Percentiles rank a stretch among this genome's conserved stretches.
Conservation (phyloP, 2,329 filamentous ascomycete genomes). For the Stachybotrys chlorohalonatus region DNA sequence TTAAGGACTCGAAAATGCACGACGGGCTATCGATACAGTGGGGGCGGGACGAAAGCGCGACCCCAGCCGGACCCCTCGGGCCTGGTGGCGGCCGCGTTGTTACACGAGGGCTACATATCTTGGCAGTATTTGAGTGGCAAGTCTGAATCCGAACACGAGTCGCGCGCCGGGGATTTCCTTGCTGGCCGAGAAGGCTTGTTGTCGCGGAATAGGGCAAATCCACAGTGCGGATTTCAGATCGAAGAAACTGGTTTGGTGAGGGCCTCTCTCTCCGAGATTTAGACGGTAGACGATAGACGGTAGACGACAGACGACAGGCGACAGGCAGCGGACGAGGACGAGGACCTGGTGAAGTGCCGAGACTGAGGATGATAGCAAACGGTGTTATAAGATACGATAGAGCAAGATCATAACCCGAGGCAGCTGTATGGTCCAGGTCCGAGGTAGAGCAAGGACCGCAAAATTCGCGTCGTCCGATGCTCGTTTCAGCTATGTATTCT, state of each 20-base stretch:
- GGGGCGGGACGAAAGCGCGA: no score
- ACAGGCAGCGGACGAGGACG: neutral
- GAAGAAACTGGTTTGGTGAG: neutral
- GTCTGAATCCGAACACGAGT: neutral
- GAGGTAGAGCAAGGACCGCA: no score
- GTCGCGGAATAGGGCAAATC: neutral
- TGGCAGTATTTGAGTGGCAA: no score
- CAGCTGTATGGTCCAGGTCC: no score
- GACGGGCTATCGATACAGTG: neutral
- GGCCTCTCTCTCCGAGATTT: neutral
- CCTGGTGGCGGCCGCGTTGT: neutral
- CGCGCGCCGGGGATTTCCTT: neutral
- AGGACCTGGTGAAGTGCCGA: no score
- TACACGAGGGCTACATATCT: neutral
- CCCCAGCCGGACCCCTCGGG: neutral
- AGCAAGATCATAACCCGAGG: no score
- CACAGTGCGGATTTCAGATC: neutral
- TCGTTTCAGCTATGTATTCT: no score
- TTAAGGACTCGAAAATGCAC: neutral
- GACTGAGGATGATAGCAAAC: no score
- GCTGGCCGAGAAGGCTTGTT: neutral
- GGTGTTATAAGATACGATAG: no score
- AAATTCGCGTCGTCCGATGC: no score
- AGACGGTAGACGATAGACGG: slow-evolving; percentile 1
- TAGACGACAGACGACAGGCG: neutral